Conservation (phyloP, 2,329 filamentous ascomycete genomes). For the Colletotrichum eremochloae region DNA sequence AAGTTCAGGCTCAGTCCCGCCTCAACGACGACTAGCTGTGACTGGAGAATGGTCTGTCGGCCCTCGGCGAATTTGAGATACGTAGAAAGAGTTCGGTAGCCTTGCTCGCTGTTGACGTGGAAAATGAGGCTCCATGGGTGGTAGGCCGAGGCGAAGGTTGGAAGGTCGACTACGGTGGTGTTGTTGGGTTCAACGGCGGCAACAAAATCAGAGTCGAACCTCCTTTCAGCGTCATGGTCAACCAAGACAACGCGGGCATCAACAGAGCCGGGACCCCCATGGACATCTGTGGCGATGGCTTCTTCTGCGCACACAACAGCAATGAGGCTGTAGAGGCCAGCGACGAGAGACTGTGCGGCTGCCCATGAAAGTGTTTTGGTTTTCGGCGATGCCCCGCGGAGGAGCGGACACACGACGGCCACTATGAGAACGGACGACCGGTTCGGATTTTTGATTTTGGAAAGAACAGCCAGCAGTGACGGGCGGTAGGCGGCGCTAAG, state of each 20-base stretch:
- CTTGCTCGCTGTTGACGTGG: constrained; percentile 74
- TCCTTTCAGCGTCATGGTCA: constrained; percentile 64
- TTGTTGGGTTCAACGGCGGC: constrained; percentile 58
- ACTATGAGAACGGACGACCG: constrained; percentile 59
- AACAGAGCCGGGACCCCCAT: constrained; percentile 72
- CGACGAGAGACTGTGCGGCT: constrained; percentile 79
- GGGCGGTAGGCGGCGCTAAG: constrained; percentile 72
- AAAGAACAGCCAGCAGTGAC: constrained; percentile 68
- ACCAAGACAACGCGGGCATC: constrained; percentile 83
- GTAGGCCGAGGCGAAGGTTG: constrained; percentile 65
- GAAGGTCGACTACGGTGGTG: constrained; percentile 63
- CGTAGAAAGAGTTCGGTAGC: constrained; percentile 67
- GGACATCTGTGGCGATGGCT: constrained; percentile 70
- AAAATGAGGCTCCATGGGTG: constrained; percentile 76
- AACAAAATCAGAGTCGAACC: constrained; percentile 51
- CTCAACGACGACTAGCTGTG: constrained; percentile 65
- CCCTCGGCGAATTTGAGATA: constrained; percentile 64
- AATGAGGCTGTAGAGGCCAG: constrained; percentile 82
- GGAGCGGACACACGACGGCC: constrained; percentile 73
- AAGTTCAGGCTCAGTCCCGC: constrained; percentile 64
- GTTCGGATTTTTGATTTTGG: constrained; percentile 58
- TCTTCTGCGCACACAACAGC: constrained; percentile 77
- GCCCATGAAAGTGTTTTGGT: constrained; percentile 73
- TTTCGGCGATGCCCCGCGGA: constrained; percentile 63
- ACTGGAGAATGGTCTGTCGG: constrained; percentile 61